Evolutionary conservation across 257 asterid species (phyloP).

Genomic region (Solanum chmielewskii): DNA sequence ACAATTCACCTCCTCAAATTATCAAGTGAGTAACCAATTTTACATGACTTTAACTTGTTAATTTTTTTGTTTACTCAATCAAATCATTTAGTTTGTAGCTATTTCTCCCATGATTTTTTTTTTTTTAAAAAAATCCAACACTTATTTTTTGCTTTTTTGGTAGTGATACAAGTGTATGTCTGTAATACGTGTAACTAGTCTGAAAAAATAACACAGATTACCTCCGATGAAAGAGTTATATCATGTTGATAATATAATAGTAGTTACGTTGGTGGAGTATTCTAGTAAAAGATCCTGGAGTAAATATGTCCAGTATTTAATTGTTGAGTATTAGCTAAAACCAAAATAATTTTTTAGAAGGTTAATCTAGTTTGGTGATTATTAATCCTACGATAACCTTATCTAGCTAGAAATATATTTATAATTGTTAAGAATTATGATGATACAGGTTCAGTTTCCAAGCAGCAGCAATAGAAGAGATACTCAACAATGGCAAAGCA

Average conservation of each 20-base stretch:
- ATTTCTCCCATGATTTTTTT: background rate
- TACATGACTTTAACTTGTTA: background rate
- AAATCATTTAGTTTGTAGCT: background rate
- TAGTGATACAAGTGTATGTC: background rate
- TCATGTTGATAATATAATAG: too few species aligned
- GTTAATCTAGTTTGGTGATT: background rate
- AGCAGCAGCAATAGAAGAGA: slow-evolving; percentile 30
- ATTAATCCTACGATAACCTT: background rate
- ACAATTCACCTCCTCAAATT: slow-evolving; percentile 10
- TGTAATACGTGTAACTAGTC: background rate
- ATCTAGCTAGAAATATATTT: background rate
- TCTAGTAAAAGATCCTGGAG: too few species aligned
- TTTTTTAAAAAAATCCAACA: background rate
- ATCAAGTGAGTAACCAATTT: slow-evolving; percentile 21
- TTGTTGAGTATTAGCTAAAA: background rate
- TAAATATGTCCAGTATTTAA: background rate
- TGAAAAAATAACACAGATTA: background rate
- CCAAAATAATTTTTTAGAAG: background rate
- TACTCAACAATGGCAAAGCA: slow-evolving; percentile 24
- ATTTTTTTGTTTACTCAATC: background rate
- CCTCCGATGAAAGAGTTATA: background rate
- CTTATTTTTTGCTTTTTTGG: too few species aligned
- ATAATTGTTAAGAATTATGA: background rate
- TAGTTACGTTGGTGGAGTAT: too few species aligned
- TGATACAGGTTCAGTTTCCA: slow-evolving; percentile 26